Evolutionary conservation across 2,329 filamentous ascomycete species (phyloP).

Genomic region (Phialophora chinensis): DNA sequence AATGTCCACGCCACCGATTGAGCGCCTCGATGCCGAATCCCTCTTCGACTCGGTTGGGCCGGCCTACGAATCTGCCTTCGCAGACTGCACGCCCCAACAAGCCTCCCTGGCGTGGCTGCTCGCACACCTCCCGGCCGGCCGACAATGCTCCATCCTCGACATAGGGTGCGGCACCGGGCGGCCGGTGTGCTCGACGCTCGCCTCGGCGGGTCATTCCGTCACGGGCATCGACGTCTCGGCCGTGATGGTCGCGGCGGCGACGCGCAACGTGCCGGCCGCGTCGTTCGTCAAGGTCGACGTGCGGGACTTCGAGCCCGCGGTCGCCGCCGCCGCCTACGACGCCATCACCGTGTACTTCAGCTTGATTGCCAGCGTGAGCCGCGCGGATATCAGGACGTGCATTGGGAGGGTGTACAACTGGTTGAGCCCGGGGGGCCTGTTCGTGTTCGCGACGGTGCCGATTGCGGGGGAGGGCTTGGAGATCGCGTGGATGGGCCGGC

Average conservation of each 20-base stretch:
- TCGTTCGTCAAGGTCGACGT: background rate
- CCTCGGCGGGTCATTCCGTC: no score
- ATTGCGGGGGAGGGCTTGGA: constrained; percentile 11
- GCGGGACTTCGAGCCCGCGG: background rate
- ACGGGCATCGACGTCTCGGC: no score
- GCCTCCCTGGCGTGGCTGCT: no score
- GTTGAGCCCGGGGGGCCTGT: background rate
- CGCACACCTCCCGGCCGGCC: no score
- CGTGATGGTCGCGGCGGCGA: no score
- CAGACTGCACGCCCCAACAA: no score
- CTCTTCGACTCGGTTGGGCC: background rate
- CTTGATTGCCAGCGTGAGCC: constrained; percentile 1
- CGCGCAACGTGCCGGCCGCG: background rate
- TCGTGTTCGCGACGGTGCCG: background rate
- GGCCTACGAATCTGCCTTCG: background rate
- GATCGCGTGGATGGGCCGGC: constrained; percentile 22
- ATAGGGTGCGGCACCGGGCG: no score
- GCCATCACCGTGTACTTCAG: constrained; percentile 2
- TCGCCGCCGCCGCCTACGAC: background rate
- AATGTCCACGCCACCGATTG: background rate
- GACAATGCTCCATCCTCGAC: no score
- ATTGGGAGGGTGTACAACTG: background rate
- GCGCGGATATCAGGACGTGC: background rate
- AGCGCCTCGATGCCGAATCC: background rate
- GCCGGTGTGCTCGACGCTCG: no score